Evolutionary conservation across 768 basidiomycete genomes (phyloP).

Genomic region (Suillus occidentalis): DNA sequence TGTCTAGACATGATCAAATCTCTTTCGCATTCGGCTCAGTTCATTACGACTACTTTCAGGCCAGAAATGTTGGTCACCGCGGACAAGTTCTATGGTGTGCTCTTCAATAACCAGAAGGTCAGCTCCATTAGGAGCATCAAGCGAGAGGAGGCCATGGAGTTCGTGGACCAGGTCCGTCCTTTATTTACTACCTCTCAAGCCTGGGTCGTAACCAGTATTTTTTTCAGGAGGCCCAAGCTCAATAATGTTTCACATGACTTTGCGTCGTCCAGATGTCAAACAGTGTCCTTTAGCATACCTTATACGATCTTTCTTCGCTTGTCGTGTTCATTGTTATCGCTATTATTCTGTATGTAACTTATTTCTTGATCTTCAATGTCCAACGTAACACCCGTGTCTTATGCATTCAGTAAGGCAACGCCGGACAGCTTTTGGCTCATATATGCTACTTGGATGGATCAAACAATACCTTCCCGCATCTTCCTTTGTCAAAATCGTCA

Average conservation of each 20-base stretch:
- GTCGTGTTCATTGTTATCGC: not conserved
- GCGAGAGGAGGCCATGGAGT: slow-evolving; percentile 89
- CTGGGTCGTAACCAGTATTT: slow-evolving; percentile 2
- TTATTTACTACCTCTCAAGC: not conserved
- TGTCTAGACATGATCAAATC: slow-evolving; percentile 80
- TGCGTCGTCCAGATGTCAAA: not conserved
- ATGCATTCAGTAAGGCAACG: not conserved
- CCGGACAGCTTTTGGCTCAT: not conserved
- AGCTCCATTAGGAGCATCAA: slow-evolving; percentile 86
- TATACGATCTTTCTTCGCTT: not conserved
- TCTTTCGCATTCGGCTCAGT: slow-evolving; percentile 84
- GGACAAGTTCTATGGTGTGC: slow-evolving; percentile 95
- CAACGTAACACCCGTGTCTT: not conserved
- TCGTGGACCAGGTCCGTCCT: slow-evolving; percentile 78
- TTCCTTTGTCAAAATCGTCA: slow-evolving; percentile 66
- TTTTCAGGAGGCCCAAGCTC: slow-evolving; percentile 48
- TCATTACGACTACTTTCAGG: slow-evolving; percentile 98
- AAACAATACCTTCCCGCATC: slow-evolving; percentile 75
- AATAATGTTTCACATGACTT: slow-evolving; percentile 23
- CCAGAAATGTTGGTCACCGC: slow-evolving; percentile 96
- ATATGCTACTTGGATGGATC: slow-evolving; percentile 58
- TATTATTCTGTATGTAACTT: slow-evolving; percentile 2
- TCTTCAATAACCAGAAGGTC: slow-evolving; percentile 95
- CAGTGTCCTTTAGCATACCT: not conserved
- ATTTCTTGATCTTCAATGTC: not conserved